phyloP scores from a whole-genome alignment of 1,139 yeast species.

The Meyerozyma smithsonii region DNA sequence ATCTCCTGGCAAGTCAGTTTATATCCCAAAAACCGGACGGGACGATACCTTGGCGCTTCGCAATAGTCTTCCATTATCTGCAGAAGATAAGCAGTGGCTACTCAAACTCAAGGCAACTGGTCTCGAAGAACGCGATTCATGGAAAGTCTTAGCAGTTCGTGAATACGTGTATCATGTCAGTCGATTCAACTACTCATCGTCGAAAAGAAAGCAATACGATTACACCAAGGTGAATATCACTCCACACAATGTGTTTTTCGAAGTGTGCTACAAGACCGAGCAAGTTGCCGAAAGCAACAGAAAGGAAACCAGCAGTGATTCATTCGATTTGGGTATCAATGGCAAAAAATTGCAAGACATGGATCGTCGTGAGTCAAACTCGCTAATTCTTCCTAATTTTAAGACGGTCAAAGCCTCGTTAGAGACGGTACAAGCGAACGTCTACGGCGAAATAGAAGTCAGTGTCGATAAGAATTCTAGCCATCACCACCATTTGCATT shows the following conservation, averaged over 20 bases:
- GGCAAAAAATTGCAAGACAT: background rate
- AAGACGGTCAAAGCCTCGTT: constrained; percentile 44
- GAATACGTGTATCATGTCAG: constrained; percentile 66
- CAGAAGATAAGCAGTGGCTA: constrained; percentile 76
- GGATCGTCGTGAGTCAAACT: constrained; percentile 14
- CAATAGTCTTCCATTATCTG: constrained; percentile 30
- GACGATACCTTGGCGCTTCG: constrained; percentile 14
- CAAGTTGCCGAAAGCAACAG: constrained; percentile 18
- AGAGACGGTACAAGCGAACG: constrained; percentile 54
- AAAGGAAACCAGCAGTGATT: constrained; percentile 18
- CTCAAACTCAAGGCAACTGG: constrained; percentile 68
- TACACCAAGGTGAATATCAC: constrained; percentile 12
- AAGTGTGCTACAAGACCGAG: constrained; percentile 48
- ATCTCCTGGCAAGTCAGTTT: constrained; percentile 37
- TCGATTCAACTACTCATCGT: constrained; percentile 14
- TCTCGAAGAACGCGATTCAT: constrained; percentile 61
- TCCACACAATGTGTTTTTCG: constrained; percentile 69
- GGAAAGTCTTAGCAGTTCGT: constrained; percentile 75
- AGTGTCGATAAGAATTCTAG: constrained; percentile 16
- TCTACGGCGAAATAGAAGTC: constrained; percentile 54
- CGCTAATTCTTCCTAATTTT: constrained; percentile 31
- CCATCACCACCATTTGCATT: constrained; percentile 16
- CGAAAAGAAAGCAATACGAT: constrained; percentile 8
- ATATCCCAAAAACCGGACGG: constrained; percentile 22
- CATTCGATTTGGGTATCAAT: constrained; percentile 5